Percentiles rank a stretch among this genome's conserved stretches.
phyloP scores from a whole-genome alignment of 2,329 filamentous ascomycete genomes.

The Ploettnerulaceae sp. region DNA sequence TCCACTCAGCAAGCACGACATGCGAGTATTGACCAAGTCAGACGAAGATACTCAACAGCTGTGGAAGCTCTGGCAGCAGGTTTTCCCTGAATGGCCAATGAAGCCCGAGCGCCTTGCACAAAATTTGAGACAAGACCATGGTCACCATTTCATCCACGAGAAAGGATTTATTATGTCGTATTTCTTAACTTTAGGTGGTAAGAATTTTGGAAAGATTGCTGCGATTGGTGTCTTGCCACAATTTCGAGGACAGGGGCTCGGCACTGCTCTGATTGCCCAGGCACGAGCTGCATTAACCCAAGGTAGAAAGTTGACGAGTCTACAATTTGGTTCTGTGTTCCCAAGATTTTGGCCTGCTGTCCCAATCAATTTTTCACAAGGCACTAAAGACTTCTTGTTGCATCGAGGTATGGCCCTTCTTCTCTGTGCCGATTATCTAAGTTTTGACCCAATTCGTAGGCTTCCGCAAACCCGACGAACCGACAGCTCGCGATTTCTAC shows the following conservation, averaged over 20 bases:
- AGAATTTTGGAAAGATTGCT: slow-evolving; percentile 32
- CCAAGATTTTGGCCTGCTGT: slow-evolving; percentile 45
- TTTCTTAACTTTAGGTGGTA: slow-evolving; percentile 21
- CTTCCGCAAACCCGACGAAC: slow-evolving; percentile 20
- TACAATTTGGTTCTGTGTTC: slow-evolving; percentile 34
- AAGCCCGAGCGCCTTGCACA: slow-evolving; percentile 27
- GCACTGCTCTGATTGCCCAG: slow-evolving; percentile 35
- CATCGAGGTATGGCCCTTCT: slow-evolving; percentile 36
- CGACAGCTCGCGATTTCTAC: slow-evolving; percentile 38
- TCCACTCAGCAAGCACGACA: slow-evolving; percentile 17
- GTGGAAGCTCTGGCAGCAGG: slow-evolving; percentile 34
- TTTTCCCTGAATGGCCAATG: slow-evolving; percentile 37
- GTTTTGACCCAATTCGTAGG: slow-evolving; percentile 16
- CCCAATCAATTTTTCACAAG: slow-evolving; percentile 36
- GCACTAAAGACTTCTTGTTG: slow-evolving; percentile 35
- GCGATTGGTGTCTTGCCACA: slow-evolving; percentile 36
- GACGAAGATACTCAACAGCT: slow-evolving; percentile 33
- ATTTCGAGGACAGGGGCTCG: slow-evolving; percentile 37
- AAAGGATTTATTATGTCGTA: slow-evolving; percentile 39
- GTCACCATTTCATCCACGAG: slow-evolving; percentile 36
- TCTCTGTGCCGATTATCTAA: slow-evolving; percentile 9
- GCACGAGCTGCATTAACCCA: slow-evolving; percentile 25
- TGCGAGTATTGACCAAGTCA: slow-evolving; percentile 19
- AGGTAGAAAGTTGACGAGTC: slow-evolving; percentile 22
- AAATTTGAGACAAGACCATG: slow-evolving; percentile 30